phyloP scores from a whole-genome alignment of 495 filamentous ascomycete genomes.

The Podospora australis region DNA sequence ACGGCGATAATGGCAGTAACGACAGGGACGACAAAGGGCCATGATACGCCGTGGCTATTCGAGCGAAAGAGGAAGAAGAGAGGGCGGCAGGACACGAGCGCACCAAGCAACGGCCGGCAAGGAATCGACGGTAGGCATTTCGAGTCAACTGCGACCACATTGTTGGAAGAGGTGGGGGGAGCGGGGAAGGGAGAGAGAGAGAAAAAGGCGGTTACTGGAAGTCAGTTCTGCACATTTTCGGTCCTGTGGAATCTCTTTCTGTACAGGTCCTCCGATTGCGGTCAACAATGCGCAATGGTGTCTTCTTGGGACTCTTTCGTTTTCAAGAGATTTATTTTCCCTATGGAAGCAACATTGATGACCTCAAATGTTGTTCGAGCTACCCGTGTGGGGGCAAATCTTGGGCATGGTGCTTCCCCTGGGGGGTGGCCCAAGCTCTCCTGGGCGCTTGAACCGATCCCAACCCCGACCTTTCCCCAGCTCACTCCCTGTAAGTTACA shows the following conservation, averaged over 20 bases:
- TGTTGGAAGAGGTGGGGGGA: too few species aligned
- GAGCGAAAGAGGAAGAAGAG: slow-evolving; percentile 8
- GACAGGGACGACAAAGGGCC: slow-evolving; percentile 18
- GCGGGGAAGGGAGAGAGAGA: slow-evolving; percentile 20
- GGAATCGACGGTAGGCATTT: slow-evolving; percentile 63
- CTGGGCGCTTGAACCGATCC: too few species aligned
- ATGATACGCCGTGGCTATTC: background rate
- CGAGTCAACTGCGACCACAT: slow-evolving; percentile 84
- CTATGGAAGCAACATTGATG: slow-evolving; percentile 11
- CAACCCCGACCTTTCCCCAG: too few species aligned
- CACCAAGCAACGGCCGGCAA: slow-evolving; percentile 55
- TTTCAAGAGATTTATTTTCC: slow-evolving; percentile 4
- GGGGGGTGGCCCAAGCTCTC: background rate
- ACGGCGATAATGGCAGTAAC: slow-evolving; percentile 13
- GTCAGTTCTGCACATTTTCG: slow-evolving; percentile 22
- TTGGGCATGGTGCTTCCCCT: background rate
- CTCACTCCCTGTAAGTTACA: too few species aligned
- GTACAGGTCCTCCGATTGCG: slow-evolving; percentile 14
- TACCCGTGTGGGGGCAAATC: background rate
- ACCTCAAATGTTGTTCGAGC: slow-evolving; percentile 21
- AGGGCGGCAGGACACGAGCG: slow-evolving; percentile 24
- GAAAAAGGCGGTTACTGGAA: slow-evolving; percentile 18
- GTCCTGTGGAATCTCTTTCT: too few species aligned
- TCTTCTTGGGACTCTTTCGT: background rate
- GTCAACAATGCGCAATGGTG: slow-evolving; percentile 12